These are phyloP conservation scores for Sutorius australiensis DNA, from an alignment of 768 basidiomycete genomes.

Conservation along the genomic window DNA sequence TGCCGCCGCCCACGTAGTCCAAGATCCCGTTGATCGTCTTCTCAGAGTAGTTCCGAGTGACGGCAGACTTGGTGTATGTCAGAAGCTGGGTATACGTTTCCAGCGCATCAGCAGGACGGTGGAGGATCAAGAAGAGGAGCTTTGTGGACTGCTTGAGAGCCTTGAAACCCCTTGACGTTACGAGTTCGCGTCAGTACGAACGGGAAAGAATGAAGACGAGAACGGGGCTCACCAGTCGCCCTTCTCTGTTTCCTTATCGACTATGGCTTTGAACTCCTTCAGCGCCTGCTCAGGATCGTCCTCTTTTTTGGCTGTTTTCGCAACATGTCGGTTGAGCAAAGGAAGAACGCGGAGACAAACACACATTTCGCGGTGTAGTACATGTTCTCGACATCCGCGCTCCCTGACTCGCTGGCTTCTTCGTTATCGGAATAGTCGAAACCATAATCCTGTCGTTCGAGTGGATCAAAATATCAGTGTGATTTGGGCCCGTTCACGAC, in stretches of 20 bases:
- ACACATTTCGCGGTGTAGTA: slow-evolving; percentile 97
- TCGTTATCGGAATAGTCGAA: slow-evolving; percentile 96
- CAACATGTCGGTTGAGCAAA: not conserved
- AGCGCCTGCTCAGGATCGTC: slow-evolving; percentile 90
- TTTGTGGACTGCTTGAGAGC: slow-evolving; percentile 97
- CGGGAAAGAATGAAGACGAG: not conserved
- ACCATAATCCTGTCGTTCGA: slow-evolving; percentile 70
- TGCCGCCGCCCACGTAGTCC: slow-evolving; percentile 93
- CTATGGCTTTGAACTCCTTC: slow-evolving; percentile 84
- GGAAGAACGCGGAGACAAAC: slow-evolving; percentile 21
- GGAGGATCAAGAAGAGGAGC: slow-evolving; percentile 75
- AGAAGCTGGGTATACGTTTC: slow-evolving; percentile 82
- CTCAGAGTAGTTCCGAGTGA: slow-evolving; percentile 94
- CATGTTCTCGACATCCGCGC: slow-evolving; percentile 93
- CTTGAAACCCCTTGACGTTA: slow-evolving; percentile 87
- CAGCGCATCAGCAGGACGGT: slow-evolving; percentile 80
- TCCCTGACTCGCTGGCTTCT: slow-evolving; percentile 73
- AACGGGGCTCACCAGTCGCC: slow-evolving; percentile 75
- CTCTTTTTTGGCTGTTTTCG: slow-evolving; percentile 75
- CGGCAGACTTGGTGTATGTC: slow-evolving; percentile 92
- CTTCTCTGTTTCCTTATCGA: slow-evolving; percentile 87
- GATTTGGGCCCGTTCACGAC: not conserved
- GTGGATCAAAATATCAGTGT: slow-evolving; percentile 2
- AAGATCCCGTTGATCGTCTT: slow-evolving; percentile 98
- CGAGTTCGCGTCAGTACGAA: not conserved